Base-by-base conservation (phyloP, 148 eudicot species). In the Amaranthus palmeri region DNA sequence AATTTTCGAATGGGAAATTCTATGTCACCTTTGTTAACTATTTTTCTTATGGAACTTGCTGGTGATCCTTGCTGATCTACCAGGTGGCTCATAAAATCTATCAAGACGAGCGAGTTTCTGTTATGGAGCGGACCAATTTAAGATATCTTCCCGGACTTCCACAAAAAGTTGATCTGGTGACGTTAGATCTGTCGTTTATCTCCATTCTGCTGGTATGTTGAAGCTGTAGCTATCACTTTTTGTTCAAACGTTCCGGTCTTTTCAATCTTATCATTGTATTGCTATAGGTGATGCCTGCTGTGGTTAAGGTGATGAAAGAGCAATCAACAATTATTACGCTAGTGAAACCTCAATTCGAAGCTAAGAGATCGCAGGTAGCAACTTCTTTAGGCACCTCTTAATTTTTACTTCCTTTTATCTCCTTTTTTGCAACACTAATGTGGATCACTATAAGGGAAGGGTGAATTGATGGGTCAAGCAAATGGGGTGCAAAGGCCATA, bases 281-380 rank as follows among this genome's bases (percentile, higher is more conserved):
- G 42, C 69, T 72, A 74, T 77, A 95, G 99, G 97, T 96, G 73
- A 88, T 96, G 92, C 99, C 99, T 82, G 97, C 99, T 67, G 96
- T 96, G 65, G 76, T 96, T 68, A 87, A 80, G 77, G 71, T 90
- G 77, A 96, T 96, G 96, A 90, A 96, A 85, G 84, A 90, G 57
- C 87, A 90, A n/a, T 87, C 96, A 60, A 79, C 85, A 6, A 69
- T 96, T 72, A 79, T 96, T 69, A 92, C 99, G 58, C 84, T 96
- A 62, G 93, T 96, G 70, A 96, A 96, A 75, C 99, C 99, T 77
- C 99, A 96, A 71, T 96, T 96, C 79, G 99, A 96, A 86, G 99
- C 99, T 73, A 87, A 79, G 74, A 85, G 99, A 85, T 84, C 86
- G 12, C 99, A 96, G 81, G 99, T 96, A 79, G 55, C 80, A 61